Evolutionary conservation across 106 monocot species (phyloP).

Genomic region (Posidonia australis): DNA sequence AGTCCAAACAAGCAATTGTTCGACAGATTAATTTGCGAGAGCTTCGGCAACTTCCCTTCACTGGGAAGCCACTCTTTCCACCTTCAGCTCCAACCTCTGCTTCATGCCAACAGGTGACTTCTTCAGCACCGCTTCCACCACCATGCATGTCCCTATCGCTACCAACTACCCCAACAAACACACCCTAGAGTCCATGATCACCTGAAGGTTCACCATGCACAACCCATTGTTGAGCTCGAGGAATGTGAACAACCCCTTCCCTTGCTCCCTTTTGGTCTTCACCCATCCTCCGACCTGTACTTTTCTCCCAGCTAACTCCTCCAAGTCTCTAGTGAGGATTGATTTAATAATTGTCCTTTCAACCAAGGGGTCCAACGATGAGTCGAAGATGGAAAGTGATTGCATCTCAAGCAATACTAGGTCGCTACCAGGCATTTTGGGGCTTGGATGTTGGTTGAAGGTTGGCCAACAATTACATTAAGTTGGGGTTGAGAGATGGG

Average conservation of each 20-base stretch:
- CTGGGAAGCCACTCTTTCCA: constrained; percentile 49
- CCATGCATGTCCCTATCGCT: constrained; percentile 66
- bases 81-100: constrained; percentile 65
- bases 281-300: constrained; percentile 88
- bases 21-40: too few species aligned
- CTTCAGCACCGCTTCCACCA: constrained; percentile 82
- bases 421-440: too few species aligned
- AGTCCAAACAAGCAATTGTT: too few species aligned
- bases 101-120: constrained; percentile 74
- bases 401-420: too few species aligned
- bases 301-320: constrained; percentile 30
- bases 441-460: too few species aligned
- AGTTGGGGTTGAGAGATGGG: too few species aligned
- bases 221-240: constrained; percentile 93
- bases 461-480: too few species aligned
- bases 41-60: too few species aligned
- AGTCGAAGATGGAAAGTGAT: constrained; percentile 9
- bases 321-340: constrained; percentile 24
- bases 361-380: constrained; percentile 25
- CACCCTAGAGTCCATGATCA: constrained; percentile 61
- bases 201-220: constrained; percentile 82
- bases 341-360: constrained; percentile 39
- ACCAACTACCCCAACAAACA: constrained; percentile 45
- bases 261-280: constrained; percentile 86
- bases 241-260: constrained; percentile 87